Conservation (phyloP, 257 asterid genomes). For the Salvia rosmarinus region DNA sequence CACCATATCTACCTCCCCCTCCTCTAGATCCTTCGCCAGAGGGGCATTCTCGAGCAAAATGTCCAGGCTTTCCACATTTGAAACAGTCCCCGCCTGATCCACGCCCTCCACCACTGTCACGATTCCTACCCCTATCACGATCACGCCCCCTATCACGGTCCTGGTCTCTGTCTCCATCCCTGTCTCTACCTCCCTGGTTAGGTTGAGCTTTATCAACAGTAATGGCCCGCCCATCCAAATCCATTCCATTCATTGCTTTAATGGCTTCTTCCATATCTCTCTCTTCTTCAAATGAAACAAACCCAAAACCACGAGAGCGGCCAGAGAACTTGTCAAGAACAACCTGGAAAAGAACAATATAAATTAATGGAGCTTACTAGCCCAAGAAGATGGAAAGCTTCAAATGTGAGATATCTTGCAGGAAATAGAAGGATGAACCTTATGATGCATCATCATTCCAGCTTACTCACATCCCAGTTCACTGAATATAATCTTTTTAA, state of each 20-base stretch:
- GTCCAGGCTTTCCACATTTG: slow-evolving; percentile 96
- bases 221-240: slow-evolving; percentile 81
- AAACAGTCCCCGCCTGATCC: slow-evolving; percentile 92
- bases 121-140: slow-evolving; percentile 52
- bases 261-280: slow-evolving; percentile 89
- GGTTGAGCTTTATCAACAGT: slow-evolving; percentile 91
- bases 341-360: slow-evolving; percentile 49
- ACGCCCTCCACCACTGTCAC: slow-evolving; percentile 69
- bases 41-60: slow-evolving; percentile 95
- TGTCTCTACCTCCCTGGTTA: slow-evolving; percentile 76
- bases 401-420: slow-evolving; percentile 26
- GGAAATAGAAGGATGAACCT: slow-evolving; percentile 40
- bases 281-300: slow-evolving; percentile 89
- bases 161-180: slow-evolving; percentile 51
- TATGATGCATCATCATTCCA: slow-evolving; percentile 37
- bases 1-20: slow-evolving; percentile 61
- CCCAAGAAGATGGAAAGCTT: slow-evolving; percentile 13
- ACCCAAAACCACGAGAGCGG: slow-evolving; percentile 93
- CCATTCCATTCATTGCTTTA: slow-evolving; percentile 88
- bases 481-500: slow-evolving; percentile 39
- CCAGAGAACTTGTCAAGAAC: slow-evolving; percentile 78
- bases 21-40: slow-evolving; percentile 64
- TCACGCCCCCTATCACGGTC: slow-evolving; percentile 66
- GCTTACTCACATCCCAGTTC: slow-evolving; percentile 40
- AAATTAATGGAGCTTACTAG: slow-evolving; percentile 13